Base-by-base conservation (phyloP, 306 rosid genomes). In the Casuarina cunninghamiana region DNA sequence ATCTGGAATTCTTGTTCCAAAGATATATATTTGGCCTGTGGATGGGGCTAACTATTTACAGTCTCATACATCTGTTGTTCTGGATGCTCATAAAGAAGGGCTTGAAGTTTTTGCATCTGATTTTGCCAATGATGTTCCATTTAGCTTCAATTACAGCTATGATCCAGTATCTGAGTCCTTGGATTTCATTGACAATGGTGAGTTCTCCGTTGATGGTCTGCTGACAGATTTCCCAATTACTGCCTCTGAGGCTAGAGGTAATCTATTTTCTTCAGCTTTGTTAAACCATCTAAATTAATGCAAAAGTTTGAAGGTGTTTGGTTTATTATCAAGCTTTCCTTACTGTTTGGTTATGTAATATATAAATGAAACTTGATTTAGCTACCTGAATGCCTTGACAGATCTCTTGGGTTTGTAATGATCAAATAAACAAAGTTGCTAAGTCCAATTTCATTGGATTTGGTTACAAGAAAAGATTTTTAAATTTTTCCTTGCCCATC, bases 191-290 rank as follows among this genome's bases (percentile, higher is more conserved):
- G 98, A 96, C 85, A 90, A 90, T 10, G 94, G 87, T 0, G 70
- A 86, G n/a, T 96, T 96, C 85, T 81, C 96, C 63, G 93, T 93
- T 83, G 97, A 93, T 26, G 98, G 99, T 53, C 87, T 93, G 81
- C 86, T 96, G 32, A 61, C 97, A 49, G 94, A 96, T 82, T 96
- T 93, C 81, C 99, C 97, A 19, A 37, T 91, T 75, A 87, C 92
- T 83, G 82, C 97, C 77, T 90, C 93, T 2, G 88, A 48, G 75
- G 94, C 94, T 68, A 80, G 85, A 66, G 93, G 99, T 90, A 86
- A 75, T 84, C 69, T 70, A 37, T 80, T 54, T 62, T 62, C 61
- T 58, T 82, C 48, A 41, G 43, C n/a, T 9, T 76, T 21, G 13
- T 53, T 48, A 45, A 49, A 70, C 49, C 10, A 50, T 46, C 39